Percentiles rank a stretch among this genome's conserved stretches.
phyloP scores from a whole-genome alignment of 495 filamentous ascomycete genomes.

The Chaetomium fimeti region DNA sequence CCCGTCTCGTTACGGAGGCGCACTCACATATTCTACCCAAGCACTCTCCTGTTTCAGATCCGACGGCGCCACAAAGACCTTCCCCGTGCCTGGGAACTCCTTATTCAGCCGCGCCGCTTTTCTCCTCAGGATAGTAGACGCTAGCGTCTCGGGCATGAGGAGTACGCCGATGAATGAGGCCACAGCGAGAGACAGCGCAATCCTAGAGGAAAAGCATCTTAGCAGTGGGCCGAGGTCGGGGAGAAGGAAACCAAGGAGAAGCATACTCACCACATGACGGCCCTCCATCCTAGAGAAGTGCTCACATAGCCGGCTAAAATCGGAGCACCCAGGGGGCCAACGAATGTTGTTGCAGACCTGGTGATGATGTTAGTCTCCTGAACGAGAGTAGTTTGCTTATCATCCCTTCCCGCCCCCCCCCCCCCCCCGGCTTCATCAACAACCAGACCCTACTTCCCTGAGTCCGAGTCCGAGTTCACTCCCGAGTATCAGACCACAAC shows the following conservation, averaged over 20 bases:
- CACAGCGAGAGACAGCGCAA: conserved; percentile 48
- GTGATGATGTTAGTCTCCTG: not conserved
- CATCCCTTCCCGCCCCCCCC: not conserved
- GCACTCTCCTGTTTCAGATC: conserved; percentile 26
- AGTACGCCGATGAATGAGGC: conserved; percentile 34
- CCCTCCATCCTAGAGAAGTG: conserved; percentile 45
- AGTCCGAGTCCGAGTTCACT: no score
- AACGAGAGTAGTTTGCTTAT: not conserved
- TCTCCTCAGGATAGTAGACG: conserved; percentile 45
- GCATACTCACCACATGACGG: conserved; percentile 52
- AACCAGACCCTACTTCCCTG: not conserved
- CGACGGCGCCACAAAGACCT: conserved; percentile 22
- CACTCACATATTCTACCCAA: conserved; percentile 29
- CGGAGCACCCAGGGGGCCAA: conserved; percentile 49
- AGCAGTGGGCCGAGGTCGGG: not conserved
- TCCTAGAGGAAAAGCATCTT: conserved; percentile 22
- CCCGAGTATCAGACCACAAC: not conserved
- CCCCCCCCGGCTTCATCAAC: not conserved
- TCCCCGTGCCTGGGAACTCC: conserved; percentile 22
- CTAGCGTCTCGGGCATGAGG: conserved; percentile 52
- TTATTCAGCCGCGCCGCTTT: conserved; percentile 51
- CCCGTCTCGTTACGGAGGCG: no score
- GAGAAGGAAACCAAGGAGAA: not conserved
- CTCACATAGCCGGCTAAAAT: conserved; percentile 47
- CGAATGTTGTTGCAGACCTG: conserved; percentile 26